These are phyloP conservation scores for Ailanthus altissimus DNA, from an alignment of 345 rosid genomes.

Conservation along the genomic window DNA sequence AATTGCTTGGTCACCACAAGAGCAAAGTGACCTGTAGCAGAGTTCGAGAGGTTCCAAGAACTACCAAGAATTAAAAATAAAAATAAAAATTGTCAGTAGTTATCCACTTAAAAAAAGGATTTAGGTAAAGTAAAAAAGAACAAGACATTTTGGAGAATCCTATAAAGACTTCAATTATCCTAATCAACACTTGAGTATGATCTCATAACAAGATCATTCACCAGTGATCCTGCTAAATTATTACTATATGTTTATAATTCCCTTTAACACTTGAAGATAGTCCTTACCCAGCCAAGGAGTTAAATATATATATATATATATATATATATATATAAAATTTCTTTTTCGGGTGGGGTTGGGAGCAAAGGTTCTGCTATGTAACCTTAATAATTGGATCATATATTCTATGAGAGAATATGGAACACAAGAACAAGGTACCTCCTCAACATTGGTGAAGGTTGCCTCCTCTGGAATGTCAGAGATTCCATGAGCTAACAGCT, in stretches of 20 bases:
- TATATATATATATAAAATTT: no score
- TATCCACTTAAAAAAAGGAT: not conserved
- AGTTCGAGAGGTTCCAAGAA: conserved; percentile 98
- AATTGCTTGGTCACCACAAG: conserved; percentile 88
- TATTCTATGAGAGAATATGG: not conserved
- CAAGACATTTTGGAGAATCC: not conserved
- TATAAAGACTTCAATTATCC: not conserved
- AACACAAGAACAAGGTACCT: conserved; percentile 32
- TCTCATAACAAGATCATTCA: not conserved
- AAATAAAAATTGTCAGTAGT: conserved; percentile 14
- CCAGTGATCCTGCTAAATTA: not conserved
- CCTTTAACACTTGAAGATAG: not conserved
- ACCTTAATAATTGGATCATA: not conserved
- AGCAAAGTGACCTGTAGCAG: conserved; percentile 87
- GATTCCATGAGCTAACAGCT: conserved; percentile 44
- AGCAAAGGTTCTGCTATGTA: not conserved
- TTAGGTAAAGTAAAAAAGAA: not conserved
- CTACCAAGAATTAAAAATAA: conserved; percentile 38
- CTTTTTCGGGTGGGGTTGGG: no score
- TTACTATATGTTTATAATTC: not conserved
- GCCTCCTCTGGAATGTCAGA: conserved; percentile 69
- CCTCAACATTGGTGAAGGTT: conserved; percentile 50
- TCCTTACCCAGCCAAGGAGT: not conserved
- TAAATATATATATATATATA: no score
- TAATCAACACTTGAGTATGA: not conserved